Evolutionary conservation across 805 yeast species (phyloP).

Genomic region (Saturnispora besseyi): DNA sequence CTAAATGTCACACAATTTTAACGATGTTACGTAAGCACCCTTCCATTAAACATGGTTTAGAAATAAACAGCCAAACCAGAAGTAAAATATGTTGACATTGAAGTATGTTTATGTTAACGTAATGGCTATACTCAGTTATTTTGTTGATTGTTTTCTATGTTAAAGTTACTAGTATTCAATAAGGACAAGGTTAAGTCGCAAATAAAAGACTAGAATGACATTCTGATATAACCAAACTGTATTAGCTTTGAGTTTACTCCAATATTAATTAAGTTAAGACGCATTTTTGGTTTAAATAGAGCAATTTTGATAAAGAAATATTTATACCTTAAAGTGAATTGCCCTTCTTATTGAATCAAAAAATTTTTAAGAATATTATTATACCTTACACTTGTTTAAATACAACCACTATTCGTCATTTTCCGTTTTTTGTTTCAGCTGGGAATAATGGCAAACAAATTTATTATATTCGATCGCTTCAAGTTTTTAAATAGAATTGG

Average conservation of each 20-base stretch:
- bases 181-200: no score
- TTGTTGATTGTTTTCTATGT: no score
- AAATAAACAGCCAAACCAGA: background rate
- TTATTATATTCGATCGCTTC: background rate
- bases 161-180: no score
- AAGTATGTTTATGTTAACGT: no score
- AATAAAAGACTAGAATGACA: no score
- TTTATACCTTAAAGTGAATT: background rate
- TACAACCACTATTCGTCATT: background rate
- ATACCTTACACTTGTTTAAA: background rate
- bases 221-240: no score
- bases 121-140: no score
- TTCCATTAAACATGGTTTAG: background rate
- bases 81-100: no score
- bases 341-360: background rate
- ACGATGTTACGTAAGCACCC: background rate
- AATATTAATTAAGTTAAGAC: no score
- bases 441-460: background rate
- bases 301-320: background rate
- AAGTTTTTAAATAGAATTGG: background rate
- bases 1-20: background rate
- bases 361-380: background rate
- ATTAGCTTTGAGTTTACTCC: no score
- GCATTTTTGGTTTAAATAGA: background rate
- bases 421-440: background rate